phyloP scores from a whole-genome alignment of 257 asterid genomes.

The Fraxinus excelsior region DNA sequence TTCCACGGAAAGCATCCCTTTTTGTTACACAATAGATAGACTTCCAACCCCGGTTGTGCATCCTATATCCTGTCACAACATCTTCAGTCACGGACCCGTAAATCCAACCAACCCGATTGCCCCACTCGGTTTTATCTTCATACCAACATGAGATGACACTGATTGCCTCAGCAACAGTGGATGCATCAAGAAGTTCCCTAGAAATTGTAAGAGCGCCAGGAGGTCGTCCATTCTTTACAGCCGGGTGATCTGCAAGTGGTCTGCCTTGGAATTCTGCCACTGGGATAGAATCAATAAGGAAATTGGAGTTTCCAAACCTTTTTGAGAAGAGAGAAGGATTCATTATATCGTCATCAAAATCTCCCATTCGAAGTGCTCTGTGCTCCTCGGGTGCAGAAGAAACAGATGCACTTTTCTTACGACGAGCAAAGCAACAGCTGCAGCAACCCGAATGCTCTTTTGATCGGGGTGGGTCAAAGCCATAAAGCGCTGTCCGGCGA shows the following conservation, averaged over 20 bases:
- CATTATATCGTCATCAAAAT: constrained; percentile 67
- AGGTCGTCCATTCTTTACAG: constrained; percentile 74
- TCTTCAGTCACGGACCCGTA: constrained; percentile 88
- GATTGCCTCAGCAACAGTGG: constrained; percentile 84
- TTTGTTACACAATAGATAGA: constrained; percentile 83
- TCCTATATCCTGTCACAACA: constrained; percentile 84
- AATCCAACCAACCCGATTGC: constrained; percentile 88
- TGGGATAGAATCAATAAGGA: constrained; percentile 75
- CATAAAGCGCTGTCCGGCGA: constrained; percentile 75
- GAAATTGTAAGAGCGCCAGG: constrained; percentile 78
- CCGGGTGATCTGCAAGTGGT: constrained; percentile 88
- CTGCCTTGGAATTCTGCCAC: constrained; percentile 85
- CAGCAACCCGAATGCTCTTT: constrained; percentile 73
- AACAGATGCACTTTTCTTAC: constrained; percentile 42
- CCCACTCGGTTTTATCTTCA: constrained; percentile 94
- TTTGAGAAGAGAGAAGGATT: constrained; percentile 68
- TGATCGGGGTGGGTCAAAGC: constrained; percentile 82
- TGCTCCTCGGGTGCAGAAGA: constrained; percentile 66
- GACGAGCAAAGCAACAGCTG: constrained; percentile 58
- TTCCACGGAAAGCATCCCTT: constrained; percentile 86
- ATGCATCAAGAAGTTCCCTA: constrained; percentile 76
- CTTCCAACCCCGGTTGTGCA: constrained; percentile 92
- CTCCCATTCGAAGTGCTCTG: constrained; percentile 71
- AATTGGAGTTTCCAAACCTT: constrained; percentile 75
- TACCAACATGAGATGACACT: constrained; percentile 92